Conservation (phyloP, 352 stramenopile genomes). For the Phytophthora crassamura region DNA sequence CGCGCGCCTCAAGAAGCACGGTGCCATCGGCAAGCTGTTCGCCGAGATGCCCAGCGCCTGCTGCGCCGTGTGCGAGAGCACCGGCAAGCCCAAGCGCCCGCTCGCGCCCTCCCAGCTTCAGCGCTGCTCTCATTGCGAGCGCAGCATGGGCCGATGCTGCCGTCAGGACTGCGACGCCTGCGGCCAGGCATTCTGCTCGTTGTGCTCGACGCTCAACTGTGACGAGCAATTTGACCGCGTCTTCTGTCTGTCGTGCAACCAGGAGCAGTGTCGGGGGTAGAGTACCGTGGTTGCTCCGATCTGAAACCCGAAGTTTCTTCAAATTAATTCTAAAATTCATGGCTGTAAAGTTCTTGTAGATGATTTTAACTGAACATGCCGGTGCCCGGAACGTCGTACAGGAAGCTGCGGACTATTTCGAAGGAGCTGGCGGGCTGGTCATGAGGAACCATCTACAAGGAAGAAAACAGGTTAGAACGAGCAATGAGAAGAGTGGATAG, state of each 20-base stretch:
- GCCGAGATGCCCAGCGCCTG: conserved; percentile 15
- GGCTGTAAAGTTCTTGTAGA: too few species aligned
- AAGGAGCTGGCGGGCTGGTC: conserved; percentile 64
- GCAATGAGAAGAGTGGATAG: neutral
- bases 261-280: conserved; percentile 36
- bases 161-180: conserved; percentile 64
- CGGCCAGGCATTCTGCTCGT: conserved; percentile 63
- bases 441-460: conserved; percentile 74
- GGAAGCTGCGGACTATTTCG: conserved; percentile 60
- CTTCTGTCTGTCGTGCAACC: conserved; percentile 81
- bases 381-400: conserved; percentile 25
- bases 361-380: conserved; percentile 52
- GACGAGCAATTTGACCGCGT: conserved; percentile 82
- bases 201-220: conserved; percentile 89
- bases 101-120: conserved; percentile 22
- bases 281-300: neutral
- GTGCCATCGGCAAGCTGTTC: conserved; percentile 53
- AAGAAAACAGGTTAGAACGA: conserved; percentile 3
- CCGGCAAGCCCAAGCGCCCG: conserved; percentile 25
- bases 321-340: conserved; percentile 44
- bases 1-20: conserved; percentile 75
- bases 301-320: conserved; percentile 8
- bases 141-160: conserved; percentile 66
- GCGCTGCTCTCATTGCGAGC: conserved; percentile 73
- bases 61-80: conserved; percentile 51